A percentile compares a stretch with the other conserved stretches of the same genome.
phyloP scores from a whole-genome alignment of 805 yeast species.

The Candida multigemmis region DNA sequence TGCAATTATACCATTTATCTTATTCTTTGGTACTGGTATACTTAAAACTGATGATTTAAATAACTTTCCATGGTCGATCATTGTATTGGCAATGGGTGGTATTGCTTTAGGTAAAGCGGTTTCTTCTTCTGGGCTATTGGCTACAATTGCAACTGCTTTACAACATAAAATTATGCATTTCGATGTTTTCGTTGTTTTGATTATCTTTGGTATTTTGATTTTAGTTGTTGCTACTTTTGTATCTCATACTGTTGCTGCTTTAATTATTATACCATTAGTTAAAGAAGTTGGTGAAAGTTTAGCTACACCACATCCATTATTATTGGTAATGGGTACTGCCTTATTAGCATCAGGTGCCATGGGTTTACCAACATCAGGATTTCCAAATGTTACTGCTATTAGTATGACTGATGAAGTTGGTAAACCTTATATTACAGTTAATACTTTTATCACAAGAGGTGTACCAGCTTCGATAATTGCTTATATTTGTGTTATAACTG shows the following conservation, averaged over 20 bases:
- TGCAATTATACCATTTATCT: slow-evolving; percentile 37
- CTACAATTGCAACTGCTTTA: slow-evolving; percentile 36
- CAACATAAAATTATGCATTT: slow-evolving; percentile 32
- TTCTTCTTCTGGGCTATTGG: slow-evolving; percentile 38
- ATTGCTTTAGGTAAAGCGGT: slow-evolving; percentile 45
- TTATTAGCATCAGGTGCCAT: slow-evolving; percentile 34
- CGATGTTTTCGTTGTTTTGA: slow-evolving; percentile 34
- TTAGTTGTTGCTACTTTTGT: slow-evolving; percentile 35
- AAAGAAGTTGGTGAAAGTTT: slow-evolving; percentile 29
- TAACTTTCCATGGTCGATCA: slow-evolving; percentile 48
- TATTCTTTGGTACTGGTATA: slow-evolving; percentile 42
- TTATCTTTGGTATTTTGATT: slow-evolving; percentile 35
- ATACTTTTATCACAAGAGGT: slow-evolving; percentile 33
- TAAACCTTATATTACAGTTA: slow-evolving; percentile 28
- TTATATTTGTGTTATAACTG: slow-evolving; percentile 21
- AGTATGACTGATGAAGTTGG: slow-evolving; percentile 35
- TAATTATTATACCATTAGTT: slow-evolving; percentile 33
- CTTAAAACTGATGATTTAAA: slow-evolving; percentile 39
- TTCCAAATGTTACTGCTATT: slow-evolving; percentile 36
- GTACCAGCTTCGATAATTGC: slow-evolving; percentile 32
- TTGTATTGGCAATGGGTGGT: slow-evolving; percentile 48
- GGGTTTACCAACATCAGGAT: slow-evolving; percentile 37
- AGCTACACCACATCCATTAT: slow-evolving; percentile 27
- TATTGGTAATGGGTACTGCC: slow-evolving; percentile 33
- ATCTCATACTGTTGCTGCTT: slow-evolving; percentile 36